A percentile compares a stretch with the other conserved stretches of the same genome.
Conservation (phyloP, 306 rosid species). For the Corylus avellana region DNA sequence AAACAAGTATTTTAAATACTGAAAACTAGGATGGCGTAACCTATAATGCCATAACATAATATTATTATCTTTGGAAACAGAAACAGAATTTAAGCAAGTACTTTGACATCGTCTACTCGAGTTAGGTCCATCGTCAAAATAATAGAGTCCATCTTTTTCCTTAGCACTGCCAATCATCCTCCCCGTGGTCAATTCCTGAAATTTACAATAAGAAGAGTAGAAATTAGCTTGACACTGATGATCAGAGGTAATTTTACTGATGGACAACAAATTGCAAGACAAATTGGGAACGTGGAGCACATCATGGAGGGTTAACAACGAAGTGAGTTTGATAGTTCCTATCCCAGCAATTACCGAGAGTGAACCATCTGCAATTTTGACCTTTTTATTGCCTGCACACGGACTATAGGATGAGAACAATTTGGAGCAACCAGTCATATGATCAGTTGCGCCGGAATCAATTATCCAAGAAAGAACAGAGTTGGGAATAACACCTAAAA, state of each 20-base stretch:
- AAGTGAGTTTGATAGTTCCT: neutral
- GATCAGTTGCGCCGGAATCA: neutral
- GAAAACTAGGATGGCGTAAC: conserved; percentile 8
- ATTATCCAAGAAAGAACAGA: neutral
- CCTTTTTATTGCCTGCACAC: neutral
- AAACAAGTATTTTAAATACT: conserved; percentile 1
- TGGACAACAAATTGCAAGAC: conserved; percentile 2
- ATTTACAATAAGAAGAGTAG: neutral
- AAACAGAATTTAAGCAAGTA: neutral
- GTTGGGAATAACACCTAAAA: too few relatives aligned
- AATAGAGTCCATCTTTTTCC: conserved; percentile 3
- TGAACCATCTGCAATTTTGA: neutral
- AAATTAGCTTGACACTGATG: neutral
- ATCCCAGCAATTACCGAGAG: neutral
- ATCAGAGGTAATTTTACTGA: neutral
- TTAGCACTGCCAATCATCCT: conserved; percentile 21
- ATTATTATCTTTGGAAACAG: neutral
- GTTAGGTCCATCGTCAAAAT: neutral
- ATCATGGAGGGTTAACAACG: neutral
- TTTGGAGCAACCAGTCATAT: neutral
- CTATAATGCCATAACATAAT: neutral
- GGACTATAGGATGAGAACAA: neutral
- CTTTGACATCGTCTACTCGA: neutral
- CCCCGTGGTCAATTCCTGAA: conserved; percentile 6
- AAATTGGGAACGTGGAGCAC: conserved; percentile 5